These are phyloP conservation scores for Tephrocybe rancida DNA, from an alignment of 768 basidiomycete genomes.

Conservation along the genomic window DNA sequence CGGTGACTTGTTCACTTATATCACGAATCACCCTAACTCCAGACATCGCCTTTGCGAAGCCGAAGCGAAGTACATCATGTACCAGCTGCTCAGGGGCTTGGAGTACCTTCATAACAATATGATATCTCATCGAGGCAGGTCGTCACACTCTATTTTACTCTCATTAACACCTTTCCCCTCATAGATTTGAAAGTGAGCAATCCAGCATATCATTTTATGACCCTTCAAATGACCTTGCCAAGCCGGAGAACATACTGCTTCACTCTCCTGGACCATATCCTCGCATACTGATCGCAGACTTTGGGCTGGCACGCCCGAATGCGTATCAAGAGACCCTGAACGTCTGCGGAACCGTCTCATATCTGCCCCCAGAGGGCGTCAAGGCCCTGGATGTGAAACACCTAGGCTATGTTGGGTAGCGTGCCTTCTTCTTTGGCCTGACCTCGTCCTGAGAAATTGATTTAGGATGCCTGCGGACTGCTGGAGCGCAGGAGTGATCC, in stretches of 20 bases:
- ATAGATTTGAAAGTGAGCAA: slow-evolving; percentile 23
- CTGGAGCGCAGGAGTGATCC: slow-evolving; percentile 83
- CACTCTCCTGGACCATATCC: slow-evolving; percentile 83
- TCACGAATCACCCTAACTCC: slow-evolving; percentile 58
- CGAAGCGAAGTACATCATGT: slow-evolving; percentile 85
- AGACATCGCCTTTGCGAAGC: slow-evolving; percentile 66
- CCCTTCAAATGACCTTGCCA: not conserved
- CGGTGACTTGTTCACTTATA: slow-evolving; percentile 87
- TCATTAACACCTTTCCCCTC: not conserved
- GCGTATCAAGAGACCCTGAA: slow-evolving; percentile 84
- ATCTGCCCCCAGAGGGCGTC: slow-evolving; percentile 85
- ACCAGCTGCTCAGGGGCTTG: slow-evolving; percentile 72
- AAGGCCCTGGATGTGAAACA: slow-evolving; percentile 76
- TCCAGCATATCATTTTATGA: not conserved
- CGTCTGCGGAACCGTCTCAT: slow-evolving; percentile 86
- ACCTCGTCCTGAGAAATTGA: not conserved
- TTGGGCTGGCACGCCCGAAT: slow-evolving; percentile 79
- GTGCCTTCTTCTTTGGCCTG: not conserved
- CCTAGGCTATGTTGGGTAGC: slow-evolving; percentile 62
- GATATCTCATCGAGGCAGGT: slow-evolving; percentile 78
- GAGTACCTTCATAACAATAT: slow-evolving; percentile 69
- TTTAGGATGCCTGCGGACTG: slow-evolving; percentile 86
- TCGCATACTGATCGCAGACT: slow-evolving; percentile 83
- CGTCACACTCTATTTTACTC: not conserved
- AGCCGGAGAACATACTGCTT: slow-evolving; percentile 87